Evolutionary conservation across 108 stramenopile genomes (phyloP), one percentile per base, ranked within the genome.

Genomic region (Bacterosira constricta): DNA sequence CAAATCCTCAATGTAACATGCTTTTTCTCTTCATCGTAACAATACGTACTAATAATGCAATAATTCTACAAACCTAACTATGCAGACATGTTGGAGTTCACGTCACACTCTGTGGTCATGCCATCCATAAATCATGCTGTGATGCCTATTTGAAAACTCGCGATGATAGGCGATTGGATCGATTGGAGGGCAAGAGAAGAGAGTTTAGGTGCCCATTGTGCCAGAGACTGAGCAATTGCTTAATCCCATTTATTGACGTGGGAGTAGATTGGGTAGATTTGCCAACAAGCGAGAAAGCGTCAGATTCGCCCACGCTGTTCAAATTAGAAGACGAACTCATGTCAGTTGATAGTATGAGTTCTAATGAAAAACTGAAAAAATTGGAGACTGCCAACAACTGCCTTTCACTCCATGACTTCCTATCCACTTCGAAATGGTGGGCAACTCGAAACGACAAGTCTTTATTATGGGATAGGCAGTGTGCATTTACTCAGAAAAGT

Each of bases 201-300:
- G 75, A 94, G 54, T 94, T 94, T 68, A 73, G 86, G 31, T 94
- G 93, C 47, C 93, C 93, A 0, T 47, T 94, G 6, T 94, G 93
- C 62, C 90, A 91, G 55, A 74, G 90, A 21, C 45, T 94, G 53
- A 90, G 89, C 64, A 94, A 94, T 53, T 90, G 84, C 58, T 63
- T 94, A 41, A 81, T 94, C 35, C 93, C 93, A 41, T 94, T 94
- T 64, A 87, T 94, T 65, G 93, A 94, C 62, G 92, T 93, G 2
- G 92, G 80, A 25, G 80, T 62, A 6, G 92, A 89, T 76, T 93
- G 92, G 92, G 71, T 86, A 23, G 83, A 87, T 31, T 50, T 65
- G 8, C 75, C 75, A 20, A 46, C 60, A 3, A 69, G 55, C 18
- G 55, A 39, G 17, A 69, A 47, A 4, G 34, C 41, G 29, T 39